Evolutionary conservation across 2,329 filamentous ascomycete genomes (phyloP).

Genomic region (Coniochaeta sp.): DNA sequence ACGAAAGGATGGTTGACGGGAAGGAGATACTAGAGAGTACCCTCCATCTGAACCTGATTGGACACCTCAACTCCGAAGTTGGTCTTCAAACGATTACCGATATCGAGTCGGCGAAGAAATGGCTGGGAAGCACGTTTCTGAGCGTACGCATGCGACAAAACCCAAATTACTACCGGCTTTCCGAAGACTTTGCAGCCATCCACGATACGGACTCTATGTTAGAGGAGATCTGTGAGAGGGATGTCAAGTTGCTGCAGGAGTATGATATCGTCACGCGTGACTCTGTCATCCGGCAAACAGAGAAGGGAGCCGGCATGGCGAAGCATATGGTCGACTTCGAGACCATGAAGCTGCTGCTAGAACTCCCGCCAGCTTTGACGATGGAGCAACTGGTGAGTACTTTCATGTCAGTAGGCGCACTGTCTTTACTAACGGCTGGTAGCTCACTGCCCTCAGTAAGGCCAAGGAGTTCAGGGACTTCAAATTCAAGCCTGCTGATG

Average conservation of each 20-base stretch:
- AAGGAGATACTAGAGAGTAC: slow-evolving; percentile 70
- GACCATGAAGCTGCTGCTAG: slow-evolving; percentile 68
- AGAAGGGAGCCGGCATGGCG: slow-evolving; percentile 75
- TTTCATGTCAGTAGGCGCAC: background rate
- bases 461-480: slow-evolving; percentile 68
- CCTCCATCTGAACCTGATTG: slow-evolving; percentile 71
- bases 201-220: slow-evolving; percentile 55
- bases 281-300: slow-evolving; percentile 52
- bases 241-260: slow-evolving; percentile 59
- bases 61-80: slow-evolving; percentile 80
- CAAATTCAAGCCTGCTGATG: slow-evolving; percentile 64
- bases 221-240: slow-evolving; percentile 62
- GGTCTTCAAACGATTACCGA: slow-evolving; percentile 66
- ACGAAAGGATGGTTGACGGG: slow-evolving; percentile 68
- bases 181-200: slow-evolving; percentile 44
- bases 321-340: slow-evolving; percentile 73
- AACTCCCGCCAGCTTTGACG: slow-evolving; percentile 51
- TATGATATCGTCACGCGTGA: slow-evolving; percentile 45
- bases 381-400: slow-evolving; percentile 61
- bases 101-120: slow-evolving; percentile 58
- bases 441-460: slow-evolving; percentile 62
- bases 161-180: slow-evolving; percentile 59
- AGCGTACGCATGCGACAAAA: slow-evolving; percentile 68
- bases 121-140: slow-evolving; percentile 73
- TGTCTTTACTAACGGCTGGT: slow-evolving; percentile 7